Conservation (phyloP, 148 eudicot genomes). For the Amaranthus cruentus region DNA sequence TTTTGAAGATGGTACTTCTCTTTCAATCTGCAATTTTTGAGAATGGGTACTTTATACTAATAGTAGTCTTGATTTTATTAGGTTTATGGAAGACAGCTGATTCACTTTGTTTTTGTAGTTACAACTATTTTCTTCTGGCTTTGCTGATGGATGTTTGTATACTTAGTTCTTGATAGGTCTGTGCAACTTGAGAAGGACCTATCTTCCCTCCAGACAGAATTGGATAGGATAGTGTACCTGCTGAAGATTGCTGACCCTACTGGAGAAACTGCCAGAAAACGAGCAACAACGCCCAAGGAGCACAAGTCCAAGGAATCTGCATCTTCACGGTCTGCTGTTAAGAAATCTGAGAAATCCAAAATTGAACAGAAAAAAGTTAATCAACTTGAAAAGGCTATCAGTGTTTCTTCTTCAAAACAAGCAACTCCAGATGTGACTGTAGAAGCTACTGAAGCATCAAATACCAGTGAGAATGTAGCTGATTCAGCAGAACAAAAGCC, state of each 20-base stretch:
- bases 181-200: conserved; percentile 63
- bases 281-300: conserved; percentile 41
- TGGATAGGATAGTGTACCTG: conserved; percentile 82
- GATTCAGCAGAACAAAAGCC: conserved; percentile 39
- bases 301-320: conserved; percentile 25
- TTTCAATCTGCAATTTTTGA: neutral
- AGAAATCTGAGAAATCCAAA: conserved; percentile 28
- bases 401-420: conserved; percentile 29
- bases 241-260: conserved; percentile 87
- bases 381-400: conserved; percentile 29
- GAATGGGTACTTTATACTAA: neutral
- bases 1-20: neutral
- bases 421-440: conserved; percentile 15
- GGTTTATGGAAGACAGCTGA: neutral
- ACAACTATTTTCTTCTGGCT: neutral
- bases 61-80: neutral
- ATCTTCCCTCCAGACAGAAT: conserved; percentile 62
- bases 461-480: conserved; percentile 26
- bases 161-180: conserved; percentile 58
- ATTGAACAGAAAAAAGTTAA: conserved; percentile 24
- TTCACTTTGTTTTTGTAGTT: neutral
- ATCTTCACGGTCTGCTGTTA: conserved; percentile 23
- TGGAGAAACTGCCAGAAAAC: conserved; percentile 77
- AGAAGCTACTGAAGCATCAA: conserved; percentile 31
- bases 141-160: conserved; percentile 21